Percentiles rank a stretch among this genome's conserved stretches.
Evolutionary conservation across 2,329 filamentous ascomycete genomes (phyloP).

Genomic region (Phialophora chinensis): DNA sequence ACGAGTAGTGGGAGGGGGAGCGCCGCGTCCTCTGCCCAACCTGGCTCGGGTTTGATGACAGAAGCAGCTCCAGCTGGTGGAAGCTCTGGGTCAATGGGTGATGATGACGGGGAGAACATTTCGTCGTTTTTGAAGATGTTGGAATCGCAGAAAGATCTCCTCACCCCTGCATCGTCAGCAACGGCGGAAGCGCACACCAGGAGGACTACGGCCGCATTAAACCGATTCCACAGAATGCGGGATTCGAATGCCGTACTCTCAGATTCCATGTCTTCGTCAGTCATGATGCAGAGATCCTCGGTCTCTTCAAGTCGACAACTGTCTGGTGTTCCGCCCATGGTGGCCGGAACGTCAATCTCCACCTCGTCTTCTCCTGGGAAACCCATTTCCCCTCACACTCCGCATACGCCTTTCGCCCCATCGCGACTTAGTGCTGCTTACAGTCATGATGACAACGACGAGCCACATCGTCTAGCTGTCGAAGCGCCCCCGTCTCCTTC

Average conservation of each 20-base stretch:
- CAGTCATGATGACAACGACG: slow-evolving; percentile 49
- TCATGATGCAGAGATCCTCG: slow-evolving; percentile 81
- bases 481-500: slow-evolving; percentile 42
- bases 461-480: slow-evolving; percentile 42
- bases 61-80: slow-evolving; percentile 65
- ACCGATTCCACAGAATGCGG: slow-evolving; percentile 84
- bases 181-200: slow-evolving; percentile 72
- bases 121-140: slow-evolving; percentile 89
- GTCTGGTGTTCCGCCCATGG: slow-evolving; percentile 66
- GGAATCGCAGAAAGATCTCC: slow-evolving; percentile 86
- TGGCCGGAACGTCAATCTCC: slow-evolving; percentile 73
- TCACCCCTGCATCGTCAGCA: slow-evolving; percentile 64
- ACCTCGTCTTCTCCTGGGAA: slow-evolving; percentile 89
- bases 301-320: slow-evolving; percentile 78
- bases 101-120: slow-evolving; percentile 84
- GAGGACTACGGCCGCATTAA: slow-evolving; percentile 77
- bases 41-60: slow-evolving; percentile 79
- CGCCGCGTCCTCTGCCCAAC: slow-evolving; percentile 62
- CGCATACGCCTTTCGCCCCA: slow-evolving; percentile 90
- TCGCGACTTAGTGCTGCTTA: slow-evolving; percentile 89
- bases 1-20: slow-evolving; percentile 64
- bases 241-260: slow-evolving; percentile 88
- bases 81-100: slow-evolving; percentile 69
- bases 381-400: slow-evolving; percentile 85
- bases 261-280: slow-evolving; percentile 90